Evolutionary conservation across 345 rosid genomes (phyloP).

Genomic region (Alliaria petiolata): DNA sequence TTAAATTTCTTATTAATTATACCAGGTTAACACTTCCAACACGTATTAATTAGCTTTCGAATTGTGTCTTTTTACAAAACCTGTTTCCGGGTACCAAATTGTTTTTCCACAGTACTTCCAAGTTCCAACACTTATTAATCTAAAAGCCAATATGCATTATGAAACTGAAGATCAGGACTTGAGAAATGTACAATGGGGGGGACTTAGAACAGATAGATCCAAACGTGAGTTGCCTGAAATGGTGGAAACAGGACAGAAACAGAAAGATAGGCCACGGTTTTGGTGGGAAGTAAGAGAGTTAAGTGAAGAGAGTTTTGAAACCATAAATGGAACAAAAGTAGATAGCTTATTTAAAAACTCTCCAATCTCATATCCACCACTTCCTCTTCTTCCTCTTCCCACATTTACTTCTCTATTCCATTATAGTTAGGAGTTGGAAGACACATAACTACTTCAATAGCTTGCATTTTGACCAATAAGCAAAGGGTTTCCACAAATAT

Average conservation of each 20-base stretch:
- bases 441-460: slow-evolving; percentile 22
- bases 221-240: slow-evolving; percentile 11
- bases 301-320: background rate
- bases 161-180: background rate
- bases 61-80: too few relatives aligned
- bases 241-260: slow-evolving; percentile 21
- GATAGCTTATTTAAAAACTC: background rate
- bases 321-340: slow-evolving; percentile 19
- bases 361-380: slow-evolving; percentile 15
- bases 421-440: slow-evolving; percentile 34
- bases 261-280: slow-evolving; percentile 14
- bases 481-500: slow-evolving; percentile 23
- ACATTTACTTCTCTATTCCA: slow-evolving; percentile 36
- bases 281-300: slow-evolving; percentile 28
- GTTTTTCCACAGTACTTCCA: too few relatives aligned
- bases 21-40: too few relatives aligned
- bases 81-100: too few relatives aligned
- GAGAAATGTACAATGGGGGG: slow-evolving; percentile 1
- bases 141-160: background rate
- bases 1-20: too few relatives aligned
- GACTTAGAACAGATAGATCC: slow-evolving; percentile 15
- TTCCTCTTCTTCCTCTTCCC: slow-evolving; percentile 18
- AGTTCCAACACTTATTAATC: too few relatives aligned
- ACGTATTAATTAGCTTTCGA: too few relatives aligned
- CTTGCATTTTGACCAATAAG: slow-evolving; percentile 28